phyloP scores from a whole-genome alignment of 345 rosid genomes.

The Erysimum cheiranthoides region DNA sequence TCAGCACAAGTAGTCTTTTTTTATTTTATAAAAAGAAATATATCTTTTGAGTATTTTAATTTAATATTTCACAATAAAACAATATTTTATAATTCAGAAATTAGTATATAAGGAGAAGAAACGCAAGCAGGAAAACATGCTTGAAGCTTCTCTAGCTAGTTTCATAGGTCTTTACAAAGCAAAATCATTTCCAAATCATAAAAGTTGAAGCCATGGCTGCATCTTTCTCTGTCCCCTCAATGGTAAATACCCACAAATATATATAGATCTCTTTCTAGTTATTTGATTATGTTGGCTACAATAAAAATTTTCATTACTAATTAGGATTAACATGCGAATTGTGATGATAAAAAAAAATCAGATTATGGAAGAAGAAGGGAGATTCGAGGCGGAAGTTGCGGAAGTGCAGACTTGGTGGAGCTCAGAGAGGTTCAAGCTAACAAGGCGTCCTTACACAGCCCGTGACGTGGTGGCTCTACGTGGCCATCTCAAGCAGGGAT shows the following conservation, averaged over 20 bases:
- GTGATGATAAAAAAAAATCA: conserved; percentile 15
- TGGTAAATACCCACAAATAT: conserved; percentile 56
- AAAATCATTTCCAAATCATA: conserved; percentile 16
- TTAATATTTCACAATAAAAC: background rate
- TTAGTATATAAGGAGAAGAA: conserved; percentile 45
- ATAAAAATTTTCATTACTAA: background rate
- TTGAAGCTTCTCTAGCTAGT: conserved; percentile 47
- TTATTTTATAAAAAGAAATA: background rate
- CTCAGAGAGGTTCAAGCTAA: conserved; percentile 95
- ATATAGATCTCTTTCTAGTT: background rate
- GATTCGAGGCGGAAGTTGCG: conserved; percentile 87
- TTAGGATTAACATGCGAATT: conserved; percentile 7
- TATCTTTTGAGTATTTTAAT: background rate
- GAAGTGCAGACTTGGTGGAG: conserved; percentile 98
- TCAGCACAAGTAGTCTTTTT: conserved; percentile 12
- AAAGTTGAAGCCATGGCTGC: conserved; percentile 80
- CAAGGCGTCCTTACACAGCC: conserved; percentile 78
- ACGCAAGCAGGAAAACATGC: conserved; percentile 40
- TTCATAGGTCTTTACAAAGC: conserved; percentile 29
- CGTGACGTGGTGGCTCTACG: conserved; percentile 87
- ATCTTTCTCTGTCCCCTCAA: conserved; percentile 88
- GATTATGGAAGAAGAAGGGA: conserved; percentile 96
- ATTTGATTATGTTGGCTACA: conserved; percentile 4
- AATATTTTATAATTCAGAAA: conserved; percentile 20
- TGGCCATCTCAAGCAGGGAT: conserved; percentile 79